Base-by-base conservation (phyloP, 768 basidiomycete genomes). In the Rhodotorula taiwanensis region DNA sequence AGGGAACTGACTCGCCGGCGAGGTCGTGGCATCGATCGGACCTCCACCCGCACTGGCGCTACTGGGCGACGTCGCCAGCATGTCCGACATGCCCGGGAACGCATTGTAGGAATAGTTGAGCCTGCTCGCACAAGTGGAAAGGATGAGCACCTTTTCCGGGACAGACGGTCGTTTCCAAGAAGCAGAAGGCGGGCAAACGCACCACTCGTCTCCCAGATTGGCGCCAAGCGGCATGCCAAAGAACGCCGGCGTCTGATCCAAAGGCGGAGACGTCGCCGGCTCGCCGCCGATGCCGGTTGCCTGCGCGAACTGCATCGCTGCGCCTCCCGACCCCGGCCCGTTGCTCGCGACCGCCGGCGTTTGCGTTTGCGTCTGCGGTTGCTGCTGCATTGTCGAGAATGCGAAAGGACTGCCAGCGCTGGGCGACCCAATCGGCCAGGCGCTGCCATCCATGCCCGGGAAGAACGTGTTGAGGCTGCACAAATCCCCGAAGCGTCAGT, bases 401-500 rank as follows among this genome's bases (percentile, higher is more conserved):
- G 36, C 34, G n/a, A 34, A 3, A 30, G 36, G 2, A 13, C n/a
- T 15, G 52, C n/a, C 18, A 5, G 15, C 27, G 14, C 39, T 8
- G 20, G 52, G 23, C 4, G 14, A 4, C 4, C 27, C 36, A 21
- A 11, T 11, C 23, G 52, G 16, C 48, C 48, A 15, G 18, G 25
- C 2, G 5, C 11, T 2, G 34, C 3, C n/a, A 34, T 31, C 20
- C 34, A 25, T 1, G 66, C 66, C 11, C 16, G 66, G 48, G 42
- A 67, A 49, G 66, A 67, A 62, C 31, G 66, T 60, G 45, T 67
- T 63, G 52, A 67, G 57, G 16, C 66, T 67, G 47, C n/a, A 47
- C 1, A n/a, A 27, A 52, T 61, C 53, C 34, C 47, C 31, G 1
- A 5, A 10, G 8, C n/a, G n/a, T n/a, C n/a, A n/a, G n/a, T n/a